These are phyloP conservation scores for Fraxinus dipetala DNA, from an alignment of 305 asterid species.

Conservation along the genomic window DNA sequence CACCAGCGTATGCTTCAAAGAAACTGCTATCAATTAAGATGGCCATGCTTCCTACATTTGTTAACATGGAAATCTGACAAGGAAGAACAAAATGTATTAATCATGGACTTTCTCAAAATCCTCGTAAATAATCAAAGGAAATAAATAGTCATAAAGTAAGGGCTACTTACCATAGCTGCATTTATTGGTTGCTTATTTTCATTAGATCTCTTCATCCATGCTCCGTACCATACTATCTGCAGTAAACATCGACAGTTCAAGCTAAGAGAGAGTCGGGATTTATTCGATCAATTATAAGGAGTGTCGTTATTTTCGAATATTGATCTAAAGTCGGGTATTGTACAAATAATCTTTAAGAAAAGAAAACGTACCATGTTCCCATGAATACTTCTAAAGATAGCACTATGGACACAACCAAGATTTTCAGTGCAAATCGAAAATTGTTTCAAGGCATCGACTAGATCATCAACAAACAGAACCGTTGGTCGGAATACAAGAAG, in stretches of 20 bases:
- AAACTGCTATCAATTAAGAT: constrained; percentile 44
- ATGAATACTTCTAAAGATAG: constrained; percentile 62
- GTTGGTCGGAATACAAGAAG: constrained; percentile 57
- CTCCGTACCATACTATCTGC: constrained; percentile 69
- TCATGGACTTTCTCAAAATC: neutral
- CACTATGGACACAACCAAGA: constrained; percentile 64
- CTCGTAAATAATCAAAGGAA: no score
- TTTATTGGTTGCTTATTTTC: constrained; percentile 37
- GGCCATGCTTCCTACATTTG: constrained; percentile 50
- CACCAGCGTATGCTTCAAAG: constrained; percentile 58
- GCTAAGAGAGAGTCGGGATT: neutral
- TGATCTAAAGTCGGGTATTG: neutral
- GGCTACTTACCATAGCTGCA: constrained; percentile 47
- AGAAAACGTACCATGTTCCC: constrained; percentile 50
- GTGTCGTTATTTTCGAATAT: neutral
- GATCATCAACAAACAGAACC: constrained; percentile 41
- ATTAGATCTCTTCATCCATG: constrained; percentile 52
- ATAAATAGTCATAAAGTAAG: neutral
- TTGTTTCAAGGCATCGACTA: constrained; percentile 44
- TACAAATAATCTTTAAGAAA: neutral
- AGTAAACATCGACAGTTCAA: neutral
- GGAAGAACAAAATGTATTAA: neutral
- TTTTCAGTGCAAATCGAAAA: constrained; percentile 41
- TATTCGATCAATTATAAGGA: neutral
- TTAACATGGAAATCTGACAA: constrained; percentile 43